Evolutionary conservation across 2,329 filamentous ascomycete species (phyloP).

Genomic region (Trichoderma sp.): DNA sequence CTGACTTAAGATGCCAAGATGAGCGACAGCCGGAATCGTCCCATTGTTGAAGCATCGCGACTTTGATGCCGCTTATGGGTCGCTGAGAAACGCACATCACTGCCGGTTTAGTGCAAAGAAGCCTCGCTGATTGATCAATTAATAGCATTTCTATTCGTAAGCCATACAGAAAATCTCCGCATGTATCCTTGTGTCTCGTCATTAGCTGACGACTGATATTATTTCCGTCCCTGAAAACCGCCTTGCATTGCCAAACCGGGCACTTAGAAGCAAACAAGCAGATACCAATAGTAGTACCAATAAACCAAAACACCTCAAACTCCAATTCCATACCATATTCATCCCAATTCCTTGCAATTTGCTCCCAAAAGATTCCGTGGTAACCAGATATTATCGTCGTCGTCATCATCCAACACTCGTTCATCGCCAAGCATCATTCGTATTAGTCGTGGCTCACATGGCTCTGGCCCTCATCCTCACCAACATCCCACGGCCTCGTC

Average conservation of each 20-base stretch:
- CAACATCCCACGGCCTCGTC: slow-evolving; percentile 7
- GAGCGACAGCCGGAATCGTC: neutral
- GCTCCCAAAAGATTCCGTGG: neutral
- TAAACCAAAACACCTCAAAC: neutral
- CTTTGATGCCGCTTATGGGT: neutral
- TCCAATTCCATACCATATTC: neutral
- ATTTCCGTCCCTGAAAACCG: neutral
- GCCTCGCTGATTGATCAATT: neutral
- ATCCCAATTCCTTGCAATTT: neutral
- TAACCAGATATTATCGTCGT: neutral
- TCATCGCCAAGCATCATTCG: neutral
- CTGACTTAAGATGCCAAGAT: too few relatives aligned
- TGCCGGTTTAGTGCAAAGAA: neutral
- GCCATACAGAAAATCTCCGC: neutral
- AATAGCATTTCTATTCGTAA: neutral
- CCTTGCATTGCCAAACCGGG: neutral
- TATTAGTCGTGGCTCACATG: slow-evolving; percentile 3
- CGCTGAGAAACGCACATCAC: neutral
- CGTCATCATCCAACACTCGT: neutral
- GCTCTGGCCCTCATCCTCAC: neutral
- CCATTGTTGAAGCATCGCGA: neutral
- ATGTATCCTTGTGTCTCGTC: neutral
- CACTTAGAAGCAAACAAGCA: neutral
- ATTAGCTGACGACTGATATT: neutral
- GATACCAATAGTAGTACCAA: neutral